Conservation (phyloP, 257 asterid genomes). For the Jacaranda copaia region DNA sequence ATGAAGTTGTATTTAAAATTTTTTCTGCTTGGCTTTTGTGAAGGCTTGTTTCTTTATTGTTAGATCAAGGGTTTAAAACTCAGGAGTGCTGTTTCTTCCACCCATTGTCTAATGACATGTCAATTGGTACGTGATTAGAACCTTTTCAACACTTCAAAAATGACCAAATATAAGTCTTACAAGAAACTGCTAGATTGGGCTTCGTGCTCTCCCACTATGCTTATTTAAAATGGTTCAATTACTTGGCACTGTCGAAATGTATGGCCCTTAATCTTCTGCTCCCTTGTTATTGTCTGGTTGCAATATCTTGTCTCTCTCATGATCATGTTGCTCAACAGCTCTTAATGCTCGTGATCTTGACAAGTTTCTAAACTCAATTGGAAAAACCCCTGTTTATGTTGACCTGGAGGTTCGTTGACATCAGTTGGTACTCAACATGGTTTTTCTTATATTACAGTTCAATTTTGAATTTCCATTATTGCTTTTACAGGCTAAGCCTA, state of each 20-base stretch:
- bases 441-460: conserved; percentile 17
- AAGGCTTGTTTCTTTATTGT: conserved; percentile 85
- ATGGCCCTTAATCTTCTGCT: conserved; percentile 3
- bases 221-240: conserved; percentile 7
- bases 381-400: conserved; percentile 71
- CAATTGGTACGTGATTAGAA: conserved; percentile 63
- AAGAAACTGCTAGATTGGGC: not conserved
- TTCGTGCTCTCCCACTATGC: conserved; percentile 22
- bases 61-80: conserved; percentile 79
- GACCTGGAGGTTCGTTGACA: conserved; percentile 81
- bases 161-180: not conserved
- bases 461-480: conserved; percentile 26
- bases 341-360: conserved; percentile 73
- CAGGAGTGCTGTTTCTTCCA: conserved; percentile 84
- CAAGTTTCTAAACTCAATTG: conserved; percentile 83
- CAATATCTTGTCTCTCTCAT: conserved; percentile 25
- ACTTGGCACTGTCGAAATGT: conserved; percentile 4
- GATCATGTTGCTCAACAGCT: conserved; percentile 55
- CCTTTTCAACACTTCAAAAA: conserved; percentile 3
- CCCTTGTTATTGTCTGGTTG: conserved; percentile 18
- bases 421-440: conserved; percentile 13
- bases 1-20: conserved; percentile 8
- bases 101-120: conserved; percentile 86
- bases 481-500: conserved; percentile 70
- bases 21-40: conserved; percentile 38